Evolutionary conservation across 1,284 basidiomycete species (phyloP), one percentile per base, ranked within the genome.

Genomic region (Chalciporus piperatoides): DNA sequence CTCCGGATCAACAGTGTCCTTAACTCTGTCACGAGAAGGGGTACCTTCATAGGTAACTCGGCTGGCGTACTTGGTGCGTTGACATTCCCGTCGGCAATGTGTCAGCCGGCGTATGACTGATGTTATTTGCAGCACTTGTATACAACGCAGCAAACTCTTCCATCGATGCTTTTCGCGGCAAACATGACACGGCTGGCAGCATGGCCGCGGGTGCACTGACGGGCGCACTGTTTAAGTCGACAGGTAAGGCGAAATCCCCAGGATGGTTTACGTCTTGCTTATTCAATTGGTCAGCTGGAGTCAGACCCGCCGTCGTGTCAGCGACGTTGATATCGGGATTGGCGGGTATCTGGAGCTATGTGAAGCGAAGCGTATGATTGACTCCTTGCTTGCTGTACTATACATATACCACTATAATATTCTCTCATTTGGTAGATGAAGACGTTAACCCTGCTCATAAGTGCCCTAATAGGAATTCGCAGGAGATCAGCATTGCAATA

Each of bases 41-140:
- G 97, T 39, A 95, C 90, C 46, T 97, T 97, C 73, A 87, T 97
- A 71, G 97, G 95, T 64, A 99, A 99, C 78, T 97, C 92, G 65
- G 92, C 95, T 67, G 97, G 97, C 70, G 91, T 98, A 56, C 77
- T 99, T 58, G 96, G 95, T 97, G 63, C 63, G 79, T 77, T 61
- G 61, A 66, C 65, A 62, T 67, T 69, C 71, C 68, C 59, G 62
- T 59, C 59, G 64, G 64, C 58, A 58, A 49, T 41, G 33, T 42
- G 35, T 51, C 46, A 55, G 46, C 51, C 53, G 43, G 47, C 57
- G 68, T 40, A 45, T 63, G 59, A 62, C 46, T 53, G 41, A 68
- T 55, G 27, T 49, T 39, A 56, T 57, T 49, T 68, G 58, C 61
- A 92, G 95, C 96, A 50, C 83, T 99, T 65, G 84, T 91, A 59